Evolutionary conservation across 1,139 yeast species (phyloP).

Genomic region (Protomyces inundatus): DNA sequence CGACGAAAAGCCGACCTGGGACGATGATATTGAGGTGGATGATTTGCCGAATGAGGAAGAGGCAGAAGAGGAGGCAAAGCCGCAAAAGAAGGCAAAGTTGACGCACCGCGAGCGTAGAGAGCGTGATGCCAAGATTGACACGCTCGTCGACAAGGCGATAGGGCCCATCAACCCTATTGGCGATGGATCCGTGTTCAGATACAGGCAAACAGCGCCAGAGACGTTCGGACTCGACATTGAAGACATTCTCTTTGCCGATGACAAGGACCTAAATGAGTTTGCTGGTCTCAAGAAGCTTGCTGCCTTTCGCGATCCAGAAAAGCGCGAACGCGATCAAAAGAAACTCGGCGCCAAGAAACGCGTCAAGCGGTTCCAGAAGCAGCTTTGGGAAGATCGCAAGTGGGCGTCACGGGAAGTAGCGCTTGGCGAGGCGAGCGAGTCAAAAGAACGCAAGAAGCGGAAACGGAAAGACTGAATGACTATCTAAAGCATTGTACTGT

Average conservation of each 20-base stretch:
- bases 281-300: slow-evolving; percentile 90
- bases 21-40: slow-evolving; percentile 43
- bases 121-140: slow-evolving; percentile 10
- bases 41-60: slow-evolving; percentile 23
- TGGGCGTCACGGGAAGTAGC: slow-evolving; percentile 1
- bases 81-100: slow-evolving; percentile 57
- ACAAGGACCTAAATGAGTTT: slow-evolving; percentile 70
- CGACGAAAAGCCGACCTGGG: slow-evolving; percentile 52
- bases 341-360: slow-evolving; percentile 78
- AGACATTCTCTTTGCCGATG: slow-evolving; percentile 88
- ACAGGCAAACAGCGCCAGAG: slow-evolving; percentile 94
- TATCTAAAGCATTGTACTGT: no score
- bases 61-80: slow-evolving; percentile 36
- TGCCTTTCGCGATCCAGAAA: slow-evolving; percentile 76
- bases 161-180: slow-evolving; percentile 34
- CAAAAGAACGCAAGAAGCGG: neutral
- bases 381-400: slow-evolving; percentile 41
- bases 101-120: slow-evolving; percentile 48
- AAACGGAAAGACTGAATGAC: neutral
- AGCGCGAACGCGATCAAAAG: slow-evolving; percentile 69
- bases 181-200: slow-evolving; percentile 49
- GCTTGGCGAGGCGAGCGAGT: neutral
- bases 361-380: slow-evolving; percentile 83
- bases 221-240: slow-evolving; percentile 78
- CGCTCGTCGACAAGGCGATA: slow-evolving; percentile 13